Base-by-base conservation (phyloP, 2,329 filamentous ascomycete genomes). In the Teratosphaeriaceae sp. region DNA sequence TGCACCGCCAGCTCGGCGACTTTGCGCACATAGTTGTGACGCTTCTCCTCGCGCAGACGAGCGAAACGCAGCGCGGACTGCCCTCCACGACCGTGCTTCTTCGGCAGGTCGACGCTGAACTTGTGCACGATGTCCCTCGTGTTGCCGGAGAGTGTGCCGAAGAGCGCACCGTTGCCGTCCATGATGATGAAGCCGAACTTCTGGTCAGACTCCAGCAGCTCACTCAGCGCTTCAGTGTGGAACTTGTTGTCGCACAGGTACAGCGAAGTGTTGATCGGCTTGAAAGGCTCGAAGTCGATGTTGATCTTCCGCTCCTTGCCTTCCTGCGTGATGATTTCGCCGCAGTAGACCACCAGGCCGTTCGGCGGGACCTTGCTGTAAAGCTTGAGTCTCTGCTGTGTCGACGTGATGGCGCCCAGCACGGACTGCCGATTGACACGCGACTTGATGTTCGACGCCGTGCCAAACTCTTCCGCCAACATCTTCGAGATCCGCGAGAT, bases 241-340 rank as follows among this genome's bases (percentile, higher is more conserved):
- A 98, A 98, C 65, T 98, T 98, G 78, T 98, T 98, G 80, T 98
- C 92, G 73, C 92, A 98, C 48, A 98, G 86, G 68, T 98, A 98
- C 36, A 98, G 79, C 34, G 94, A 98, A 26, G 92, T 98, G 71
- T 98, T 98, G 80, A 98, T 98, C 48, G 92, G 92, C 78, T 98
- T 98, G 79, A 98, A 98, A 23, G 92, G 92, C 72, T 98, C 92
- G 67, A 98, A 98, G 66, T 98, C 94, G 66, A 98, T 98, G 71
- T 98, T 98, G 75, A 98, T 94, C 77, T 96, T 98, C 64, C 92
- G 80, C 73, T 98, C 92, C 72, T 98, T 98, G 70, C 92, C 92
- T 75, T 98, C 92, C 22, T 83, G 84, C 44, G 92, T 98, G 75
- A 98, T 84, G 67, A 98, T 97, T 96, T 98, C 92, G 82, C 92